Evolutionary conservation across 2,329 filamentous ascomycete genomes (phyloP).

Genomic region (Diaporthe longicolla): DNA sequence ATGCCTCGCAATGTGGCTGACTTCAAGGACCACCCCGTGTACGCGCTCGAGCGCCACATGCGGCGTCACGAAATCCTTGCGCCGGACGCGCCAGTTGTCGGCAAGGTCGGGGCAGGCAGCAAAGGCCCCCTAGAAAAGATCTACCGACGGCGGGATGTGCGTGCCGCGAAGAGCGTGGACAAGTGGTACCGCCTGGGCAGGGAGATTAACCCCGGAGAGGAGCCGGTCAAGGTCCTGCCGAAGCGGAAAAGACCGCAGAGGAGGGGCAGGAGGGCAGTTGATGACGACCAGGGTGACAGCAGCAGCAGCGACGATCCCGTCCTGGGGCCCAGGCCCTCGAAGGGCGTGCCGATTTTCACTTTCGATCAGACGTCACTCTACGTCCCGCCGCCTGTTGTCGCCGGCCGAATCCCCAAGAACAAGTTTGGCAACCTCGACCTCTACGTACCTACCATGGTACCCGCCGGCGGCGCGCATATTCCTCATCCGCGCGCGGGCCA

Average conservation of each 20-base stretch:
- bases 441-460: slow-evolving; percentile 93
- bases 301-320: slow-evolving; percentile 61
- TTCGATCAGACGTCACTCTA: slow-evolving; percentile 80
- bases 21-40: slow-evolving; percentile 88
- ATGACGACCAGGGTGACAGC: slow-evolving; percentile 59
- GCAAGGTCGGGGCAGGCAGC: slow-evolving; percentile 80
- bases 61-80: slow-evolving; percentile 86
- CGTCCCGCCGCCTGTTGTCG: slow-evolving; percentile 79
- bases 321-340: slow-evolving; percentile 58
- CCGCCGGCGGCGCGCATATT: slow-evolving; percentile 83
- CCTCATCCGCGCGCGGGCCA: slow-evolving; percentile 71
- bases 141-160: slow-evolving; percentile 86
- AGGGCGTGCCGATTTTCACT: slow-evolving; percentile 71
- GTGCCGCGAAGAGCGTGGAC: slow-evolving; percentile 81
- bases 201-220: slow-evolving; percentile 82
- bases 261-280: slow-evolving; percentile 38
- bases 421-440: slow-evolving; percentile 94
- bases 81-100: slow-evolving; percentile 77
- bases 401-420: slow-evolving; percentile 87
- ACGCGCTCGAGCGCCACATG: slow-evolving; percentile 88
- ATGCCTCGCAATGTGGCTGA: slow-evolving; percentile 90
- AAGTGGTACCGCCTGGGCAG: slow-evolving; percentile 93
- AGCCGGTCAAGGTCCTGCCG: slow-evolving; percentile 82
- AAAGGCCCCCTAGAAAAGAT: slow-evolving; percentile 79
- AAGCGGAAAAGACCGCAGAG: slow-evolving; percentile 57